Evolutionary conservation across 108 stramenopile species (phyloP).

Genomic region (Aurantiochytrium sp.): DNA sequence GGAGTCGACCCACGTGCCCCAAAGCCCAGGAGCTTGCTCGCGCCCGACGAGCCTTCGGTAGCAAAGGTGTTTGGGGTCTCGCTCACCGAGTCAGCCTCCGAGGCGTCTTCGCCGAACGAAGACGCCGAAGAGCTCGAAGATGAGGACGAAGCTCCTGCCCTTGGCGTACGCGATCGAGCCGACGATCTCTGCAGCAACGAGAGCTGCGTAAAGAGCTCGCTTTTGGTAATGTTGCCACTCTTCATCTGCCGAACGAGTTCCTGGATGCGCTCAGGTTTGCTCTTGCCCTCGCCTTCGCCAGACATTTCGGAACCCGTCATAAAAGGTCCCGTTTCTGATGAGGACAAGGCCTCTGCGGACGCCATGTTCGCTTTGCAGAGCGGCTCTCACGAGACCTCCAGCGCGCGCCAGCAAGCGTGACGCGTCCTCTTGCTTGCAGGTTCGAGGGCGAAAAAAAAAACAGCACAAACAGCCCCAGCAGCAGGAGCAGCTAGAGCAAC

Average conservation of each 20-base stretch:
- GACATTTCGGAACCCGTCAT: not conserved
- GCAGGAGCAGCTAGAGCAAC: no score
- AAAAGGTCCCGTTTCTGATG: not conserved
- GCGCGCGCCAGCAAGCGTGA: no score
- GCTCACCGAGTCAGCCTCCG: no score
- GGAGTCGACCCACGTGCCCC: not conserved
- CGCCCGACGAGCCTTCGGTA: not conserved
- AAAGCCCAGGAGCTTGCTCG: not conserved
- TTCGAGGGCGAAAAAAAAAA: no score
- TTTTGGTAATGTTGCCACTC: not conserved
- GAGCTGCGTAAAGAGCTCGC: not conserved
- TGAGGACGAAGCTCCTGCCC: no score
- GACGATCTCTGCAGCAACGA: not conserved
- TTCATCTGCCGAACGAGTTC: slow-evolving; percentile 3
- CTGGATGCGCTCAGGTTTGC: slow-evolving; percentile 2
- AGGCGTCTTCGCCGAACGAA: no score
- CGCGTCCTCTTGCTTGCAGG: no score
- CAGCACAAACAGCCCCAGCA: no score
- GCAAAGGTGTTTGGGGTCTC: not conserved
- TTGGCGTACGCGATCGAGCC: not conserved
- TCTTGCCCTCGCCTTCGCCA: not conserved
- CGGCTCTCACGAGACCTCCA: no score
- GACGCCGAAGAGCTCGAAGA: no score
- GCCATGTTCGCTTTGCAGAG: no score
- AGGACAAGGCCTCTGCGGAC: no score